Conservation (phyloP, 129 eudicot genomes). For the Gnaphalium uliginosum region DNA sequence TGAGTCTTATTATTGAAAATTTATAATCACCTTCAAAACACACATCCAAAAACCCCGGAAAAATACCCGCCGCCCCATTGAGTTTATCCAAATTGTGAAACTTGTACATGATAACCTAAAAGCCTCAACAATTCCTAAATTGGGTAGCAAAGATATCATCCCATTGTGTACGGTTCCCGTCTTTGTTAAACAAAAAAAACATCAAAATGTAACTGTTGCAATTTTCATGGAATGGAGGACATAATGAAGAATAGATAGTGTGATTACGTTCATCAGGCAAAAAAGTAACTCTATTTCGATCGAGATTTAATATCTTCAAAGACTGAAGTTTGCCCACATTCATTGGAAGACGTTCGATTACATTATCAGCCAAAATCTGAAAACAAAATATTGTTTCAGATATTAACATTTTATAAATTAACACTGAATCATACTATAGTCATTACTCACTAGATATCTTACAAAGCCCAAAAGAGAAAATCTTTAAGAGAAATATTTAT, state of each 20-base stretch:
- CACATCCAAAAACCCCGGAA: neutral
- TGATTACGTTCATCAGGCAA: conserved; percentile 94
- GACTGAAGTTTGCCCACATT: conserved; percentile 83
- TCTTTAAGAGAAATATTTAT: neutral
- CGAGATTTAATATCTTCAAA: conserved; percentile 73
- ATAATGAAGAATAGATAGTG: conserved; percentile 4
- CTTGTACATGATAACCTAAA: neutral
- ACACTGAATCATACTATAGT: neutral
- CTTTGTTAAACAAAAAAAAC: neutral
- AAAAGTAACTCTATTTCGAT: conserved; percentile 64
- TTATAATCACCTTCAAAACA: neutral
- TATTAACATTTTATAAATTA: conserved; percentile 7
- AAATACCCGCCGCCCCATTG: too few species aligned
- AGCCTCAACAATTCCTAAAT: neutral
- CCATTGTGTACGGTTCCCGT: neutral
- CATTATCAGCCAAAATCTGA: conserved; percentile 82
- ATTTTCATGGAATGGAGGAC: conserved; percentile 20
- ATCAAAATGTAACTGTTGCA: conserved; percentile 2
- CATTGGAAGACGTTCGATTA: conserved; percentile 76
- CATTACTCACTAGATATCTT: conserved; percentile 15
- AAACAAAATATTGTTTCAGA: conserved; percentile 19
- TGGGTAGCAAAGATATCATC: neutral
- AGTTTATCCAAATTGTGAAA: too few species aligned
- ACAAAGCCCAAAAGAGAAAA: neutral
- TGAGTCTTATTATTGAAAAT: neutral